Conservation (phyloP, 78 protist genomes). For the Dictyostelium purpureum region DNA sequence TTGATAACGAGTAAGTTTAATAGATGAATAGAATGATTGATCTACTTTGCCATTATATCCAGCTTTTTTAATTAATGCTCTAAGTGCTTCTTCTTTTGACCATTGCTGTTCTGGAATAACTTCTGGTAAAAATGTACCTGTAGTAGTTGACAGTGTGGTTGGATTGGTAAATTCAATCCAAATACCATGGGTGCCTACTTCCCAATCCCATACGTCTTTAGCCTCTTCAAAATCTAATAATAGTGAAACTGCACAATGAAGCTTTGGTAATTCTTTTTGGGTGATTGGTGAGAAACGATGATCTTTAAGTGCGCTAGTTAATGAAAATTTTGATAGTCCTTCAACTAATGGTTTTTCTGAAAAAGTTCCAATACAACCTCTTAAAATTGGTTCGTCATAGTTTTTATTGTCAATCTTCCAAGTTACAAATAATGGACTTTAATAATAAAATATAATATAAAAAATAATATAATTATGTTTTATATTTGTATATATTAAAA, state of each 20-base stretch:
- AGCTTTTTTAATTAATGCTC: conserved; percentile 72
- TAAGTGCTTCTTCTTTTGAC: conserved; percentile 68
- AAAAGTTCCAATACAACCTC: conserved; percentile 87
- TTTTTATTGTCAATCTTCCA: conserved; percentile 61
- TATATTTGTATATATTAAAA: no score
- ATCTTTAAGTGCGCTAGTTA: conserved; percentile 74
- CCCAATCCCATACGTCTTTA: conserved; percentile 69
- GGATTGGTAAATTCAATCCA: conserved; percentile 71
- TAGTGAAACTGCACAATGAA: conserved; percentile 66
- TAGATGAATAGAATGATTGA: not conserved
- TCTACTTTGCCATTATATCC: conserved; percentile 69
- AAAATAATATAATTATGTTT: no score
- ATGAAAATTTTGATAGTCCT: conserved; percentile 66
- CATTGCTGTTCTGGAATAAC: conserved; percentile 82
- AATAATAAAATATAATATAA: not conserved
- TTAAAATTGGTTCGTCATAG: conserved; percentile 11
- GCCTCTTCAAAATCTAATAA: conserved; percentile 73
- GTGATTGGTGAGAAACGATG: conserved; percentile 66
- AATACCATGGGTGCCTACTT: conserved; percentile 82
- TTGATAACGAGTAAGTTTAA: conserved; percentile 80
- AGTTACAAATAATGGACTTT: conserved; percentile 84
- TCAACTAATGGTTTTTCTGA: conserved; percentile 20
- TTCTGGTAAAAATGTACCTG: conserved; percentile 79
- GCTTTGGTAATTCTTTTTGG: conserved; percentile 29
- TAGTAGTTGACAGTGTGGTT: not conserved